These are phyloP conservation scores for Ustilago loliicola DNA, from an alignment of 1,284 basidiomycete species.

Conservation along the genomic window DNA sequence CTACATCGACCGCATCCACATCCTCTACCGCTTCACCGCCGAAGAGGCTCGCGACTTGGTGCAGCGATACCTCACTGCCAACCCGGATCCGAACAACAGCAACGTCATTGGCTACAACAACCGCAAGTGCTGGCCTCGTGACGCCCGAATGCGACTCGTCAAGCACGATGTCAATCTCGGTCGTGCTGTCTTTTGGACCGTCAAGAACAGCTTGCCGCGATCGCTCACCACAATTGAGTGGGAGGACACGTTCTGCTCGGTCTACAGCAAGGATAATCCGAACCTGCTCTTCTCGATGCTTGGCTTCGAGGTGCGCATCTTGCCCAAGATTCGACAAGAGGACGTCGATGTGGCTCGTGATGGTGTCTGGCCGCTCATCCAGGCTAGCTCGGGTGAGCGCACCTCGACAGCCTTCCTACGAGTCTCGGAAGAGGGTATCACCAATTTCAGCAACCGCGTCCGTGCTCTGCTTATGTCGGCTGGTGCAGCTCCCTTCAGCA, in stretches of 20 bases:
- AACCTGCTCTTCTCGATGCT: constrained; percentile 98
- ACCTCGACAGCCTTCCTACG: constrained; percentile 97
- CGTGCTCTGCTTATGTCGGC: constrained; percentile 98
- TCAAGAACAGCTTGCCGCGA: constrained; percentile 95
- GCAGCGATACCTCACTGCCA: constrained; percentile 94
- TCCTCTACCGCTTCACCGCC: constrained; percentile 97
- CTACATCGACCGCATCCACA: constrained; percentile 70
- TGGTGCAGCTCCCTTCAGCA: constrained; percentile 97
- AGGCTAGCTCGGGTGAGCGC: constrained; percentile 95
- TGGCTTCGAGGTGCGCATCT: constrained; percentile 95
- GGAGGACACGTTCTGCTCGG: constrained; percentile 74
- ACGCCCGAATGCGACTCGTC: constrained; percentile 98
- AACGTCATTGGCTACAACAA: constrained; percentile 99
- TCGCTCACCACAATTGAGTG: constrained; percentile 98
- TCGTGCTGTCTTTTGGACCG: constrained; percentile 98
- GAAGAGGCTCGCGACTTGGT: constrained; percentile 98
- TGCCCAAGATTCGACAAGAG: constrained; percentile 94
- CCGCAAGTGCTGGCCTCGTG: constrained; percentile 98
- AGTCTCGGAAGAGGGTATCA: constrained; percentile 92
- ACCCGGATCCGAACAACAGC: constrained; percentile 98
- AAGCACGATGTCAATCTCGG: constrained; percentile 99
- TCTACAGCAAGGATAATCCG: constrained; percentile 97
- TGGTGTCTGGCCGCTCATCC: constrained; percentile 94
- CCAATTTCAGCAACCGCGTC: constrained; percentile 74
- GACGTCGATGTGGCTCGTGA: constrained; percentile 97